Evolutionary conservation across 441 rosid genomes (phyloP).

Genomic region (Gossypium trilobum): DNA sequence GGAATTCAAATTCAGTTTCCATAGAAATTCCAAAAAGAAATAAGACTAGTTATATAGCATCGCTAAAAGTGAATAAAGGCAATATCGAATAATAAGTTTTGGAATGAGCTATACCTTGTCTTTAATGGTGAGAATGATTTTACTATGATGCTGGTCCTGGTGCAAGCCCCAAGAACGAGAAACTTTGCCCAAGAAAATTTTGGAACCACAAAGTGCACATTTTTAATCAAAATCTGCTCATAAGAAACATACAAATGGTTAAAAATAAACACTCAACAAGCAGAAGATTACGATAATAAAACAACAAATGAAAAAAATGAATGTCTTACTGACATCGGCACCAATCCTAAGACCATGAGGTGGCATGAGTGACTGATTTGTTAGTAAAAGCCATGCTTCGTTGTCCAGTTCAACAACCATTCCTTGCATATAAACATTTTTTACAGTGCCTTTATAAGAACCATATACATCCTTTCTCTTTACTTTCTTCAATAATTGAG

Average conservation of each 20-base stretch:
- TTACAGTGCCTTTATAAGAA: conserved; percentile 57
- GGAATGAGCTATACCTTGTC: conserved; percentile 43
- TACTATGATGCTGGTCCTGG: conserved; percentile 57
- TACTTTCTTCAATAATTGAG: conserved; percentile 26
- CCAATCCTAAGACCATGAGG: conserved; percentile 73
- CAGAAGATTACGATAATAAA: not conserved
- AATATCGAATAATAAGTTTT: not conserved
- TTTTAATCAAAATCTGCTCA: conserved; percentile 50
- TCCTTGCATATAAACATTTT: conserved; percentile 58
- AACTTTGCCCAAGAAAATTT: conserved; percentile 58
- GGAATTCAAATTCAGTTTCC: conserved; percentile 7
- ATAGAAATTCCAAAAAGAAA: not conserved
- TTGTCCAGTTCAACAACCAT: conserved; percentile 74
- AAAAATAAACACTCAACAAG: not conserved
- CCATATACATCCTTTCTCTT: conserved; percentile 46
- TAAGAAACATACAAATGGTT: not conserved
- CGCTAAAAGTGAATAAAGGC: conserved; percentile 1
- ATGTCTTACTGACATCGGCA: conserved; percentile 51
- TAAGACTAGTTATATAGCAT: not conserved
- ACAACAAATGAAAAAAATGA: not conserved
- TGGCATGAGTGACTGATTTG: conserved; percentile 40
- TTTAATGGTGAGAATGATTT: conserved; percentile 68
- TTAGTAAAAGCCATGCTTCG: conserved; percentile 76
- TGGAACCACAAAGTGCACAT: conserved; percentile 75
- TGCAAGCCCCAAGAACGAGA: conserved; percentile 79